Conservation (phyloP, 805 yeast genomes). For the Lipomyces chichibuensis region DNA sequence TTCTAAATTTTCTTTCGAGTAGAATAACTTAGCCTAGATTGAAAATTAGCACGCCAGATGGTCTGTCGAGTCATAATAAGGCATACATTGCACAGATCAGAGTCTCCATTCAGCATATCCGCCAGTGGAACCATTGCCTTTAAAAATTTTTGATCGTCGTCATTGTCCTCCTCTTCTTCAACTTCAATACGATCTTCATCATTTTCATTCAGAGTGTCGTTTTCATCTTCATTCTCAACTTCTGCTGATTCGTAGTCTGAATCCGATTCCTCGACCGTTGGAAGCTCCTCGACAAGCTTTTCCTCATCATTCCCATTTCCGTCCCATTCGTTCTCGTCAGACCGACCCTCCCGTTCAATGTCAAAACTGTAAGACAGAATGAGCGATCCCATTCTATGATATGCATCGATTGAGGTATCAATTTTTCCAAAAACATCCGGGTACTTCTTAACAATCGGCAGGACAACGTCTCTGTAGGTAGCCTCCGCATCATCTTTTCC, state of each 20-base stretch:
- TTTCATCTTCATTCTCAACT: conserved; percentile 44
- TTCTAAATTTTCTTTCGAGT: conserved; percentile 50
- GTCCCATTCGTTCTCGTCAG: conserved; percentile 33
- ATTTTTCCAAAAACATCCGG: conserved; percentile 34
- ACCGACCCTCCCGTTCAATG: conserved; percentile 50
- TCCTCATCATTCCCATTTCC: conserved; percentile 38
- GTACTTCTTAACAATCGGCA: conserved; percentile 47
- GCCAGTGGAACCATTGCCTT: conserved; percentile 95
- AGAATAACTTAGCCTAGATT: conserved; percentile 41
- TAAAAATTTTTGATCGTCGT: conserved; percentile 44
- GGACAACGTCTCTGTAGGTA: conserved; percentile 56
- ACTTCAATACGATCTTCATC: conserved; percentile 36
- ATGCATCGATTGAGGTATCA: conserved; percentile 56
- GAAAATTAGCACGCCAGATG: background rate
- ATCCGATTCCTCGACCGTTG: conserved; percentile 28
- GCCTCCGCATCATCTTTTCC: conserved; percentile 70
- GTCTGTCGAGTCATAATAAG: conserved; percentile 18
- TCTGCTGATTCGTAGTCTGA: conserved; percentile 26
- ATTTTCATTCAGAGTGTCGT: conserved; percentile 36
- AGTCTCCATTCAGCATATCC: conserved; percentile 86
- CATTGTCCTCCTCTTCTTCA: conserved; percentile 43
- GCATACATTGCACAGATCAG: conserved; percentile 73
- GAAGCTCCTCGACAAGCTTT: conserved; percentile 41
- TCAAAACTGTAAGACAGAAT: conserved; percentile 93
- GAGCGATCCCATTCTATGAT: conserved; percentile 72